These are phyloP conservation scores for Penicillium palitans DNA, from an alignment of 2,329 filamentous ascomycete genomes.

Conservation along the genomic window DNA sequence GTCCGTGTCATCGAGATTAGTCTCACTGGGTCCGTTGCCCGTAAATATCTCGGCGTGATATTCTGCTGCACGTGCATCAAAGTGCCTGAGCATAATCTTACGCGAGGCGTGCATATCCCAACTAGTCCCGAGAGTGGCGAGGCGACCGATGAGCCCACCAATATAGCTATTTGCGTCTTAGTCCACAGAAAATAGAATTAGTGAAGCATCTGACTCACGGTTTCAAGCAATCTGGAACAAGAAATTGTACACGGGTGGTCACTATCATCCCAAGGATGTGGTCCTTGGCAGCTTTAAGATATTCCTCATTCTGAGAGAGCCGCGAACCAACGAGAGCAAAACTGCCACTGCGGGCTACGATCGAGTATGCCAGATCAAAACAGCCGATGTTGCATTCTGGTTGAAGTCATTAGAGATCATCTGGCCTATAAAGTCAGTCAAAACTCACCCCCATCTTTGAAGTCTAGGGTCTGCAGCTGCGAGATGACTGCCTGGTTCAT, in stretches of 20 bases:
- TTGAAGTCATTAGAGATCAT: neutral
- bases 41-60: conserved; percentile 17
- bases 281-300: conserved; percentile 23
- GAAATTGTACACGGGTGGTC: conserved; percentile 24
- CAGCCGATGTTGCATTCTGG: conserved; percentile 19
- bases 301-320: conserved; percentile 22
- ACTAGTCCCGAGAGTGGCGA: conserved; percentile 16
- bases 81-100: conserved; percentile 21
- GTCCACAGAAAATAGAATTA: neutral
- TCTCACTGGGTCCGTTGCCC: neutral
- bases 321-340: conserved; percentile 21
- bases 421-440: neutral
- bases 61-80: conserved; percentile 22
- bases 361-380: conserved; percentile 25
- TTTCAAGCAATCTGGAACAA: conserved; percentile 23
- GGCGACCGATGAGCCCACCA: conserved; percentile 17
- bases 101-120: conserved; percentile 28
- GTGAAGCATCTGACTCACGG: conserved; percentile 5
- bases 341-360: conserved; percentile 26
- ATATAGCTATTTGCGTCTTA: conserved; percentile 15
- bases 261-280: conserved; percentile 28
- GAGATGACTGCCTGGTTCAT: conserved; percentile 21
- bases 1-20: neutral
- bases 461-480: conserved; percentile 14
- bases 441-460: conserved; percentile 13